Evolutionary conservation across 768 basidiomycete species (phyloP).

Genomic region (Lyophyllum decastes): DNA sequence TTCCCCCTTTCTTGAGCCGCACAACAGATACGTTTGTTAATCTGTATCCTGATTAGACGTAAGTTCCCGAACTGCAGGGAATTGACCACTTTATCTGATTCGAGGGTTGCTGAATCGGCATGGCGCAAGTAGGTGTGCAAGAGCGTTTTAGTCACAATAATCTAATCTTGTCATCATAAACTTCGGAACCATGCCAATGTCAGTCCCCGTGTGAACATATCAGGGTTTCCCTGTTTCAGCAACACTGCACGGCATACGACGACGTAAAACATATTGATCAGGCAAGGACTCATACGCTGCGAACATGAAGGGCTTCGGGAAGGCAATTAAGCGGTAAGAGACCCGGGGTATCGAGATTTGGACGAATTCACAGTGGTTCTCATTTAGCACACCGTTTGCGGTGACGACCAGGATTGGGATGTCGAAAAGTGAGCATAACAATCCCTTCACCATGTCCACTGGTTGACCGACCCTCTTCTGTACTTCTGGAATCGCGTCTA

Average conservation of each 20-base stretch:
- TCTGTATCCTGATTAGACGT: slow-evolving; percentile 41
- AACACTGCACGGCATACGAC: background rate
- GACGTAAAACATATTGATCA: background rate
- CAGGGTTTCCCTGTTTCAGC: slow-evolving; percentile 12
- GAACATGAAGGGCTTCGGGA: slow-evolving; percentile 83
- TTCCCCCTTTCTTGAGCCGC: slow-evolving; percentile 93
- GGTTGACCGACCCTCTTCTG: background rate
- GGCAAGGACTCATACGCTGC: background rate
- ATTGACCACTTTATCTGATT: slow-evolving; percentile 79
- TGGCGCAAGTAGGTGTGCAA: slow-evolving; percentile 20
- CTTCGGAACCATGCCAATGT: slow-evolving; percentile 12
- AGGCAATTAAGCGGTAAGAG: slow-evolving; percentile 70
- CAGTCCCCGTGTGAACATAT: background rate
- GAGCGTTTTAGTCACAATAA: slow-evolving; percentile 3
- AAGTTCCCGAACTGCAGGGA: background rate
- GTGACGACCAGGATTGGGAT: slow-evolving; percentile 87
- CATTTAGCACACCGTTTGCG: slow-evolving; percentile 82
- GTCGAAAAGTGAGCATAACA: slow-evolving; percentile 75
- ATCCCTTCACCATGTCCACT: background rate
- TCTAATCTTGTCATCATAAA: background rate
- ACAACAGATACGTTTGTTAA: slow-evolving; percentile 98
- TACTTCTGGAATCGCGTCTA: background rate
- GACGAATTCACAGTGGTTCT: background rate
- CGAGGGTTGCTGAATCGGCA: slow-evolving; percentile 81
- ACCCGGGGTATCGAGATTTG: background rate